Evolutionary conservation across 129 eudicot species (phyloP).

Genomic region (Pulicaria dysenterica): DNA sequence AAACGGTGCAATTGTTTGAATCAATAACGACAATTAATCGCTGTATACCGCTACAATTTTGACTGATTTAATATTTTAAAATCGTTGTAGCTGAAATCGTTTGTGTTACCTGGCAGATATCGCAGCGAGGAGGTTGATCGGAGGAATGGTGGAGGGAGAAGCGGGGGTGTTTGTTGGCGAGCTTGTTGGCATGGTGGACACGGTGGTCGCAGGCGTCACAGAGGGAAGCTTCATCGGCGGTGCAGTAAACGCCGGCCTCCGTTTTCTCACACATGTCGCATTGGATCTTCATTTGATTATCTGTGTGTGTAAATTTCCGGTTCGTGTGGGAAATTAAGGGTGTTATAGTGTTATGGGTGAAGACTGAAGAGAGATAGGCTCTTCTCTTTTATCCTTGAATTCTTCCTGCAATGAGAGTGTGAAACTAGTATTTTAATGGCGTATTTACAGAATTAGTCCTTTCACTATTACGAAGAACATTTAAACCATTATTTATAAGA

Average conservation of each 20-base stretch:
- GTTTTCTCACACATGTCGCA: conserved; percentile 84
- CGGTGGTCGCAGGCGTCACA: conserved; percentile 71
- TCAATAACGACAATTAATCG: no score
- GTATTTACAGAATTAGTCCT: neutral
- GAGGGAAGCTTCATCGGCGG: conserved; percentile 91
- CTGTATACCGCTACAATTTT: neutral
- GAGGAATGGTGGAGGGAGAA: conserved; percentile 56
- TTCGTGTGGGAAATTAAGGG: neutral
- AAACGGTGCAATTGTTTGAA: no score
- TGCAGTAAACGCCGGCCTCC: conserved; percentile 75
- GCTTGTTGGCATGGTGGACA: conserved; percentile 90
- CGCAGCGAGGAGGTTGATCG: conserved; percentile 59
- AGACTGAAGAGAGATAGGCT: conserved; percentile 17
- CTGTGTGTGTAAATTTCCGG: neutral
- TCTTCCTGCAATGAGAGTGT: conserved; percentile 20
- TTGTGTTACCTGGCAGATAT: conserved; percentile 72
- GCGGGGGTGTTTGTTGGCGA: conserved; percentile 76
- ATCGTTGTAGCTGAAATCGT: neutral
- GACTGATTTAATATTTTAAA: neutral
- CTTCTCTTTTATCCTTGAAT: conserved; percentile 31
- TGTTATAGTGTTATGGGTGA: conserved; percentile 13
- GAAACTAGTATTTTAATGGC: conserved; percentile 31
- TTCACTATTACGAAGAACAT: neutral
- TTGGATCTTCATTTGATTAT: conserved; percentile 68
- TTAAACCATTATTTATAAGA: neutral